Percentiles rank a stretch among this genome's conserved stretches.
These are phyloP conservation scores for Aspergillus asperescens DNA, from an alignment of 495 filamentous ascomycete species.

Conservation along the genomic window DNA sequence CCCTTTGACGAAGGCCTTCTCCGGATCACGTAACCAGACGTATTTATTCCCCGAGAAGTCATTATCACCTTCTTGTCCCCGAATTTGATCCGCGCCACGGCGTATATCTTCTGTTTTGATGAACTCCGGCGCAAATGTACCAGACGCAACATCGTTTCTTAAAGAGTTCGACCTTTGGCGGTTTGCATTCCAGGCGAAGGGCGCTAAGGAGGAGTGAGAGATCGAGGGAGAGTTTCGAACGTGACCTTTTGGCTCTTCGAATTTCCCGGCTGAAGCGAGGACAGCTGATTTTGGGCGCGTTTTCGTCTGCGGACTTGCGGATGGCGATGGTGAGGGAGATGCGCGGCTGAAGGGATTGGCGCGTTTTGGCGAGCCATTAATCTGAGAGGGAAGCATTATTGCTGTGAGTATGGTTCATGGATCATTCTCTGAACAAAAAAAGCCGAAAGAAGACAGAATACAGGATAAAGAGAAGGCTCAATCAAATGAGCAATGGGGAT, in stretches of 20 bases:
- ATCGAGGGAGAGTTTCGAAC: constrained; percentile 50
- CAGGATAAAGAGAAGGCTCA: constrained; percentile 6
- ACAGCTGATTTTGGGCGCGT: constrained; percentile 68
- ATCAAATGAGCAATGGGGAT: constrained; percentile 6
- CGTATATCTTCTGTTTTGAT: constrained; percentile 78
- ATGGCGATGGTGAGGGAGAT: constrained; percentile 58
- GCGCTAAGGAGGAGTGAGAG: constrained; percentile 40
- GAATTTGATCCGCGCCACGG: constrained; percentile 59
- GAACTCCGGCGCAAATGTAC: constrained; percentile 92
- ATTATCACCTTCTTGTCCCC: constrained; percentile 85
- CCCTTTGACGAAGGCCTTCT: constrained; percentile 84
- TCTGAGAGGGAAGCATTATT: constrained; percentile 42
- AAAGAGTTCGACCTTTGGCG: constrained; percentile 57
- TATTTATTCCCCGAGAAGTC: constrained; percentile 99
- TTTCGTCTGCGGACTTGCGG: constrained; percentile 42
- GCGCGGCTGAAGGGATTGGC: constrained; percentile 69
- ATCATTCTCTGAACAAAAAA: constrained; percentile 27
- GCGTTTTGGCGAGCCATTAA: constrained; percentile 53
- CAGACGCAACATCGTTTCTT: constrained; percentile 50
- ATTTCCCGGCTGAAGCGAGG: constrained; percentile 50
- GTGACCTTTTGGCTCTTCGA: constrained; percentile 43
- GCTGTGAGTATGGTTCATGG: constrained; percentile 23
- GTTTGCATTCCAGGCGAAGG: constrained; percentile 22
- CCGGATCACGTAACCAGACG: constrained; percentile 88
- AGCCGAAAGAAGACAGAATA: constrained; percentile 13